Conservation (phyloP, 805 yeast genomes). For the Candida nitratophila region DNA sequence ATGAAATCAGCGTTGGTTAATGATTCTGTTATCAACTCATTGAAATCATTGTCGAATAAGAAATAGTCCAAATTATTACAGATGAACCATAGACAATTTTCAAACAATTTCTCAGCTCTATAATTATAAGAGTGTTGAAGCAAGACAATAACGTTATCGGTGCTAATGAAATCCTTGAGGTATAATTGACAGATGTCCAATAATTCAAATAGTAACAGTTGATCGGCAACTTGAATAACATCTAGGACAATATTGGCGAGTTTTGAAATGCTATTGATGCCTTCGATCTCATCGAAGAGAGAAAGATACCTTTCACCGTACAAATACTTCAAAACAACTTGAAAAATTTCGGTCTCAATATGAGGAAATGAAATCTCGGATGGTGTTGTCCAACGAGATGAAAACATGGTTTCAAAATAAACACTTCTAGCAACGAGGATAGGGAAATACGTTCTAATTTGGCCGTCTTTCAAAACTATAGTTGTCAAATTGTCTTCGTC, state of each 20-base stretch:
- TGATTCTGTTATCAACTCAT: constrained; percentile 24
- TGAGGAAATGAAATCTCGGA: constrained; percentile 35
- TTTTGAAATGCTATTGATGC: constrained; percentile 20
- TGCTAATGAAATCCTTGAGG: constrained; percentile 45
- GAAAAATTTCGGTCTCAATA: constrained; percentile 35
- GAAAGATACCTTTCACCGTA: constrained; percentile 44
- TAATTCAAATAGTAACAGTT: constrained; percentile 50
- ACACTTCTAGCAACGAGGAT: constrained; percentile 52
- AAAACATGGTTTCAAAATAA: constrained; percentile 54
- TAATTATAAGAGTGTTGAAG: constrained; percentile 46
- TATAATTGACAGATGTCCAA: constrained; percentile 55
- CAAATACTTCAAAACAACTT: constrained; percentile 43
- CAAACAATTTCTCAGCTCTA: constrained; percentile 47
- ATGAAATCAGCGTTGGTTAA: constrained; percentile 8
- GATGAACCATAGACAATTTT: constrained; percentile 61
- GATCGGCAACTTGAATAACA: constrained; percentile 55
- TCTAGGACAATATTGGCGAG: constrained; percentile 52
- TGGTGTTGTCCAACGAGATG: constrained; percentile 42
- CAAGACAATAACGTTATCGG: constrained; percentile 55
- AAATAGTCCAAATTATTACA: constrained; percentile 58
- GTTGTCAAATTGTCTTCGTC: constrained; percentile 30
- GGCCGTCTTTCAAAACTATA: constrained; percentile 41
- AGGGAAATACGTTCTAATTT: constrained; percentile 38
- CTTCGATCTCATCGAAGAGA: constrained; percentile 29
- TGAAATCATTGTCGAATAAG: constrained; percentile 38